Evolutionary conservation across 148 eudicot species (phyloP).

Genomic region (Amaranthus hypochondriacus): DNA sequence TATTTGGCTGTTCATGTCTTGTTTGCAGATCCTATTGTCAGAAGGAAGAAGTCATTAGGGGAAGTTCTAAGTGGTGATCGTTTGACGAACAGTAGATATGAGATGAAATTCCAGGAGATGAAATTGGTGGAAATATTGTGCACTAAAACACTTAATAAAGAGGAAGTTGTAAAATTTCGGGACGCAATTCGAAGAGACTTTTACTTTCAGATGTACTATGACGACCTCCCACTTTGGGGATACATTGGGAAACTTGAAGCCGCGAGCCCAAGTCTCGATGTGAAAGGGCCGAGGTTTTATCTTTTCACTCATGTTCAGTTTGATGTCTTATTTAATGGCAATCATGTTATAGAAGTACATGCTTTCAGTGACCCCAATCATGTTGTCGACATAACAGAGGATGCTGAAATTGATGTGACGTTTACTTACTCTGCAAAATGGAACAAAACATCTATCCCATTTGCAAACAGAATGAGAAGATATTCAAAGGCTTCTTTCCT

Average conservation of each 20-base stretch:
- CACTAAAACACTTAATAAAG: slow-evolving; percentile 35
- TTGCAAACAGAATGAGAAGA: slow-evolving; percentile 56
- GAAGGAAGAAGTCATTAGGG: slow-evolving; percentile 58
- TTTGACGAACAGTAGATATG: slow-evolving; percentile 45
- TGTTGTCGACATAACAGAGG: slow-evolving; percentile 60
- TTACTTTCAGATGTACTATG: slow-evolving; percentile 75
- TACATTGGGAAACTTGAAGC: slow-evolving; percentile 75
- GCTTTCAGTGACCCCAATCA: slow-evolving; percentile 77
- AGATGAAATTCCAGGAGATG: slow-evolving; percentile 50
- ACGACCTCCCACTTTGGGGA: slow-evolving; percentile 88
- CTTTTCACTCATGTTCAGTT: slow-evolving; percentile 73
- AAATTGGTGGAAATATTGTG: slow-evolving; percentile 47
- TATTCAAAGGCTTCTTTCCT: slow-evolving; percentile 50
- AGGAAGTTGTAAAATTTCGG: slow-evolving; percentile 51
- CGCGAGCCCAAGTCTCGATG: slow-evolving; percentile 25
- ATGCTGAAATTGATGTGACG: slow-evolving; percentile 40
- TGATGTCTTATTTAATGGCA: slow-evolving; percentile 50
- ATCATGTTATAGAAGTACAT: slow-evolving; percentile 62
- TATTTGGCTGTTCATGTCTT: slow-evolving; percentile 7
- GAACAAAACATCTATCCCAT: slow-evolving; percentile 49
- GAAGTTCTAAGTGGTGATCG: slow-evolving; percentile 69
- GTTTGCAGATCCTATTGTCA: slow-evolving; percentile 45
- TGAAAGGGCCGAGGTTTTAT: slow-evolving; percentile 44
- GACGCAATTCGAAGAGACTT: slow-evolving; percentile 54
- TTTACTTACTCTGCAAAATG: slow-evolving; percentile 65